Percentiles rank a stretch among this genome's conserved stretches.
phyloP scores from a whole-genome alignment of 805 yeast genomes.

The Kregervanrija delftensis region DNA sequence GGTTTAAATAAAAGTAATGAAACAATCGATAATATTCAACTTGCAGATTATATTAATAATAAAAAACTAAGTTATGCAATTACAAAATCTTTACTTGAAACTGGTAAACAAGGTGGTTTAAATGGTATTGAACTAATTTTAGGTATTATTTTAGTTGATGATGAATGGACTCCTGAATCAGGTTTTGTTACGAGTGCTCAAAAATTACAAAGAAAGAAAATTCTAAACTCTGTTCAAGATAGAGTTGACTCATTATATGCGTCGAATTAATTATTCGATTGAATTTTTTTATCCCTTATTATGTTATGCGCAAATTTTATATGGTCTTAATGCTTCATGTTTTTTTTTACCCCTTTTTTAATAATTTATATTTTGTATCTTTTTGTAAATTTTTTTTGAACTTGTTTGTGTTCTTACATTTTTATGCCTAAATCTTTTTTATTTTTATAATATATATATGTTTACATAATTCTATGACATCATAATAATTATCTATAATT shows the following conservation, averaged over 20 bases:
- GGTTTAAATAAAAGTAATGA: constrained; percentile 36
- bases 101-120: constrained; percentile 78
- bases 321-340: not conserved
- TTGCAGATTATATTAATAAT: constrained; percentile 48
- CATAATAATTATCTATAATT: not conserved
- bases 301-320: not conserved
- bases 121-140: constrained; percentile 78
- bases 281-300: not conserved
- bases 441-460: not conserved
- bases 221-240: constrained; percentile 59
- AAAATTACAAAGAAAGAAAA: constrained; percentile 90
- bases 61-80: constrained; percentile 48
- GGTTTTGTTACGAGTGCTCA: constrained; percentile 94
- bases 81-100: constrained; percentile 51
- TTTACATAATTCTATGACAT: not conserved
- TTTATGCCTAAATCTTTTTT: not conserved
- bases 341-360: not conserved
- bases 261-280: constrained; percentile 7
- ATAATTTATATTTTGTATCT: not conserved
- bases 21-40: constrained; percentile 29
- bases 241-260: constrained; percentile 62
- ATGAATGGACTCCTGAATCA: constrained; percentile 97
- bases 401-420: no score
- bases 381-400: not conserved
- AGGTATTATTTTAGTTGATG: constrained; percentile 72